These are phyloP conservation scores for Boletellus deceptivus DNA, from an alignment of 1,284 basidiomycete species.

Conservation along the genomic window DNA sequence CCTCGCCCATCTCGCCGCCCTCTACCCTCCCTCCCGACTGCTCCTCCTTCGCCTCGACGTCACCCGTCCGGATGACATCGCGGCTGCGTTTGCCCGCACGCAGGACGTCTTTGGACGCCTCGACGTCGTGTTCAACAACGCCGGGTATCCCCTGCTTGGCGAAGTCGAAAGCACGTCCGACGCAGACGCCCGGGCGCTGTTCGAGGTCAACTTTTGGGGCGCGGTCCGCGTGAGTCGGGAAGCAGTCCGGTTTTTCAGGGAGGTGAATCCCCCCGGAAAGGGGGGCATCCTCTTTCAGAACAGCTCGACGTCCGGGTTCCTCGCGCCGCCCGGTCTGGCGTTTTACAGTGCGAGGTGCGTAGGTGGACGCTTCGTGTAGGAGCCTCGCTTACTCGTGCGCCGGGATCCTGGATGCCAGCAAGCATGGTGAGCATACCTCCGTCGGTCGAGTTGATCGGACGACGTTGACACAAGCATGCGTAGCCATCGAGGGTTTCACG, in stretches of 20 bases:
- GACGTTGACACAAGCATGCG: not conserved
- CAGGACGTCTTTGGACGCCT: slow-evolving; percentile 12
- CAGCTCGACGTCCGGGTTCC: slow-evolving; percentile 14
- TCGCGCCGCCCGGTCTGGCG: slow-evolving; percentile 1
- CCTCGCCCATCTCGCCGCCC: slow-evolving; percentile 20
- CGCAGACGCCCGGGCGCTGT: slow-evolving; percentile 8
- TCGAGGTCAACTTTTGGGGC: slow-evolving; percentile 21
- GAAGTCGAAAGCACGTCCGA: slow-evolving; percentile 13
- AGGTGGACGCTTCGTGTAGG: too few relatives aligned
- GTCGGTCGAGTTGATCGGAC: not conserved
- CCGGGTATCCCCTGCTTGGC: slow-evolving; percentile 10
- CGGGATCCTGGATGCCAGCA: slow-evolving; percentile 2
- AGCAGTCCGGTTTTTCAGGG: slow-evolving; percentile 15
- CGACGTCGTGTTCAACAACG: slow-evolving; percentile 25
- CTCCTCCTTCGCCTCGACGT: slow-evolving; percentile 18
- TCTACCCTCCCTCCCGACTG: slow-evolving; percentile 13
- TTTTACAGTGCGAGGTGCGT: slow-evolving; percentile 13
- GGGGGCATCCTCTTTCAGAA: slow-evolving; percentile 16
- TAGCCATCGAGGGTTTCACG: slow-evolving; percentile 15
- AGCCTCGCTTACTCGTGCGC: too few relatives aligned
- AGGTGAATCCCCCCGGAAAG: slow-evolving; percentile 13
- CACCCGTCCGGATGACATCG: slow-evolving; percentile 13
- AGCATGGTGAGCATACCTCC: slow-evolving; percentile 14
- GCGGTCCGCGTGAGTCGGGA: slow-evolving; percentile 7
- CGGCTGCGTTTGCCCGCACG: slow-evolving; percentile 12